Percentiles rank a stretch among this genome's conserved stretches.
Conservation (phyloP, 768 basidiomycete species). For the Pisolithus tinctorius region DNA sequence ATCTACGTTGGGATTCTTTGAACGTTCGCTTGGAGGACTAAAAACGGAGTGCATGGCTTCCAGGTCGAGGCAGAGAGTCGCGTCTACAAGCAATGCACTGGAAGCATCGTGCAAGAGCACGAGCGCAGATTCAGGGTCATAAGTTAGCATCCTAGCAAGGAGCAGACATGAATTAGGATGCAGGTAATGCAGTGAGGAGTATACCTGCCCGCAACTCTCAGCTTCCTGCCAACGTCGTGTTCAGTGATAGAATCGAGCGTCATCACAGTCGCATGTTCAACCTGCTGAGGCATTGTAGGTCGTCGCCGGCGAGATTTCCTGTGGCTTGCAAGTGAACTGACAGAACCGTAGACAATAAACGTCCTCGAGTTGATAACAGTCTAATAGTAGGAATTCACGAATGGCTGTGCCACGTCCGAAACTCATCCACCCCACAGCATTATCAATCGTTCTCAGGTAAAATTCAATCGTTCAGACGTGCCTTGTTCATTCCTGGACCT, state of each 20-base stretch:
- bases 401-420: too few species aligned
- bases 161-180: conserved; percentile 8
- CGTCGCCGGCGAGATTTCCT: neutral
- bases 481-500: too few species aligned
- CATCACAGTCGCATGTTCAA: conserved; percentile 40
- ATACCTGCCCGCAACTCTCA: conserved; percentile 56
- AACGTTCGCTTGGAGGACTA: neutral
- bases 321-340: too few species aligned
- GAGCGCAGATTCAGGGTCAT: conserved; percentile 43
- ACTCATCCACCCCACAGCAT: too few species aligned
- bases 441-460: too few species aligned
- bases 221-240: conserved; percentile 40
- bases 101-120: conserved; percentile 43
- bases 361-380: too few species aligned
- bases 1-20: conserved; percentile 8
- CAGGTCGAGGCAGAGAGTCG: conserved; percentile 42
- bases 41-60: conserved; percentile 11
- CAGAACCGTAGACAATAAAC: too few species aligned
- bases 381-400: too few species aligned
- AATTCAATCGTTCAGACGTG: too few species aligned
- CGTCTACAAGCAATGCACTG: conserved; percentile 49
- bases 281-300: conserved; percentile 39
- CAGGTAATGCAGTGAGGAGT: too few species aligned
- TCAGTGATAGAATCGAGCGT: conserved; percentile 36
- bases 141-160: conserved; percentile 48